Evolutionary conservation across 495 filamentous ascomycete species (phyloP).

Genomic region (Achaetomiella virescens): DNA sequence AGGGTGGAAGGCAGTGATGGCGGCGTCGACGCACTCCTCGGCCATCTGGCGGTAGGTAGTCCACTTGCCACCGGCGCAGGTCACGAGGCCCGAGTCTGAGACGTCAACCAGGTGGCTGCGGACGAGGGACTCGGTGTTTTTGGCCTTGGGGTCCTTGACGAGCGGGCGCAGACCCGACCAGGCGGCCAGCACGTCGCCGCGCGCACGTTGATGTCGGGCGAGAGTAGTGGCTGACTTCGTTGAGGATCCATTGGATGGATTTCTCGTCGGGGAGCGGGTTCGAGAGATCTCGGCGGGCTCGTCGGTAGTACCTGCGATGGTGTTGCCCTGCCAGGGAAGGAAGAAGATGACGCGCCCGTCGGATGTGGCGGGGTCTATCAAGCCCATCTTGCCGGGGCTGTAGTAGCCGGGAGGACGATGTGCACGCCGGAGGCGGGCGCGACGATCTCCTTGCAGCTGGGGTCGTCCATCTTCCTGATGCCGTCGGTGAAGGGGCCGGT

Average conservation of each 20-base stretch:
- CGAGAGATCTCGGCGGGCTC: constrained; percentile 70
- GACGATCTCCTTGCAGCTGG: constrained; percentile 73
- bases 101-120: constrained; percentile 91
- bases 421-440: constrained; percentile 92
- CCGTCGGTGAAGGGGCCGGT: constrained; percentile 94
- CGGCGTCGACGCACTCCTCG: constrained; percentile 91
- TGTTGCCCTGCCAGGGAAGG: constrained; percentile 98
- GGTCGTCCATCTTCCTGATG: constrained; percentile 83
- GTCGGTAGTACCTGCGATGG: constrained; percentile 95
- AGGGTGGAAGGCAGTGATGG: constrained; percentile 71
- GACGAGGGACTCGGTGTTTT: constrained; percentile 90
- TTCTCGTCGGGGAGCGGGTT: constrained; percentile 86
- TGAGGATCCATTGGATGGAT: constrained; percentile 95
- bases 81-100: constrained; percentile 79
- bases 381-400: constrained; percentile 89
- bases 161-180: constrained; percentile 94
- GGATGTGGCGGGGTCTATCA: constrained; percentile 91
- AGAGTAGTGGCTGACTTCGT: constrained; percentile 84
- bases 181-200: constrained; percentile 90
- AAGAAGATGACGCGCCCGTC: constrained; percentile 99
- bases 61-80: constrained; percentile 97
- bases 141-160: constrained; percentile 88
- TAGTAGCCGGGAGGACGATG: constrained; percentile 95
- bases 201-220: constrained; percentile 91
- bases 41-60: constrained; percentile 99